A percentile compares a stretch with the other conserved stretches of the same genome.
phyloP scores from a whole-genome alignment of 1,139 yeast genomes.

The Saccharomyces hybrid region DNA sequence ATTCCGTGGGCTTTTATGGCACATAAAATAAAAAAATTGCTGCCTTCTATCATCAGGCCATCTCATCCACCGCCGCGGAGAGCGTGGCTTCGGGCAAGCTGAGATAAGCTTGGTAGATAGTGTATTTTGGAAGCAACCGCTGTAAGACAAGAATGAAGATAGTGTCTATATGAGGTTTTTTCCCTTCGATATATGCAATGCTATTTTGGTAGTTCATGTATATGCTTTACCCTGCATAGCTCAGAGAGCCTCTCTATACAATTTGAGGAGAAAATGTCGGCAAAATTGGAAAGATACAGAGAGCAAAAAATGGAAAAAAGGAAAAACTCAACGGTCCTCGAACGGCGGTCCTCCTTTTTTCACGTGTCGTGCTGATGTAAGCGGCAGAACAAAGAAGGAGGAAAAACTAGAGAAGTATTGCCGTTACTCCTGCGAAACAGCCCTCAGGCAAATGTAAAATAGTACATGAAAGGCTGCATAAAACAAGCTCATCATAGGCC shows the following conservation, averaged over 20 bases:
- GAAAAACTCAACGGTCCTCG: not conserved
- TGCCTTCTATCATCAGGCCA: not conserved
- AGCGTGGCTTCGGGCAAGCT: not conserved
- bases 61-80: not conserved
- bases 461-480: not conserved
- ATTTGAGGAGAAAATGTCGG: not conserved
- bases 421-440: not conserved
- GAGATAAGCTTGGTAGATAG: too few species aligned
- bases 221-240: too few species aligned
- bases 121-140: not conserved
- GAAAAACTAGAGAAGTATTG: not conserved
- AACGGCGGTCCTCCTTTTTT: not conserved
- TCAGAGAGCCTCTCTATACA: not conserved
- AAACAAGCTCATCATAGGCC: not conserved
- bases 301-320: not conserved
- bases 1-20: not conserved
- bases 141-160: not conserved
- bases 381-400: not conserved
- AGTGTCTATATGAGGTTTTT: not conserved
- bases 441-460: not conserved
- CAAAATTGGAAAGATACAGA: not conserved
- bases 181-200: not conserved
- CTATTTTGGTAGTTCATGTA: too few species aligned
- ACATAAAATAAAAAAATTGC: not conserved
- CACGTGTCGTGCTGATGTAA: not conserved